phyloP scores from a whole-genome alignment of 768 basidiomycete species.

The Calocera cornea region DNA sequence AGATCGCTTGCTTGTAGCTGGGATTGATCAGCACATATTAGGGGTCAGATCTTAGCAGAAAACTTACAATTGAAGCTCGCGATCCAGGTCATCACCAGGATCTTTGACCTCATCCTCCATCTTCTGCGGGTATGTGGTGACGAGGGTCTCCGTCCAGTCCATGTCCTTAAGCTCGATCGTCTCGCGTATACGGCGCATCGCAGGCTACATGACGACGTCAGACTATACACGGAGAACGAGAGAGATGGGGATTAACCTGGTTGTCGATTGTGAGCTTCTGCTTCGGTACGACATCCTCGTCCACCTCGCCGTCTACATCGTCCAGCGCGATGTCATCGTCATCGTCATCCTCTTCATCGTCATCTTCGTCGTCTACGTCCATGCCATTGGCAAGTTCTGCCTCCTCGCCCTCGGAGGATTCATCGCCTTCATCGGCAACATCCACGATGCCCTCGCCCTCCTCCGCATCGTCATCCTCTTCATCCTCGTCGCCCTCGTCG shows the following conservation, averaged over 20 bases:
- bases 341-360: constrained; percentile 23
- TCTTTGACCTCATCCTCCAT: constrained; percentile 44
- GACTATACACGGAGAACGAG: neutral
- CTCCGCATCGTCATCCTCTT: constrained; percentile 14
- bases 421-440: constrained; percentile 7
- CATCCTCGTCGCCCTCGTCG: constrained; percentile 14
- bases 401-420: constrained; percentile 20
- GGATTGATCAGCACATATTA: neutral
- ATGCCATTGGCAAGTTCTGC: constrained; percentile 21
- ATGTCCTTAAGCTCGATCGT: constrained; percentile 61
- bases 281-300: constrained; percentile 67
- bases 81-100: constrained; percentile 77
- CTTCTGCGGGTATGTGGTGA: constrained; percentile 53
- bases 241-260: constrained; percentile 35
- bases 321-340: constrained; percentile 48
- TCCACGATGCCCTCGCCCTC: constrained; percentile 8
- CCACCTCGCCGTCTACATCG: constrained; percentile 46
- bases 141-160: constrained; percentile 75
- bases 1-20: constrained; percentile 93
- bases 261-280: constrained; percentile 79
- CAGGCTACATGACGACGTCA: constrained; percentile 36
- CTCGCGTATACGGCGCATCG: constrained; percentile 68
- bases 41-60: neutral
- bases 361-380: constrained; percentile 14
- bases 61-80: constrained; percentile 89